These are phyloP conservation scores for Thielaviopsis ethacetica DNA, from an alignment of 2,329 filamentous ascomycete species.

Conservation along the genomic window DNA sequence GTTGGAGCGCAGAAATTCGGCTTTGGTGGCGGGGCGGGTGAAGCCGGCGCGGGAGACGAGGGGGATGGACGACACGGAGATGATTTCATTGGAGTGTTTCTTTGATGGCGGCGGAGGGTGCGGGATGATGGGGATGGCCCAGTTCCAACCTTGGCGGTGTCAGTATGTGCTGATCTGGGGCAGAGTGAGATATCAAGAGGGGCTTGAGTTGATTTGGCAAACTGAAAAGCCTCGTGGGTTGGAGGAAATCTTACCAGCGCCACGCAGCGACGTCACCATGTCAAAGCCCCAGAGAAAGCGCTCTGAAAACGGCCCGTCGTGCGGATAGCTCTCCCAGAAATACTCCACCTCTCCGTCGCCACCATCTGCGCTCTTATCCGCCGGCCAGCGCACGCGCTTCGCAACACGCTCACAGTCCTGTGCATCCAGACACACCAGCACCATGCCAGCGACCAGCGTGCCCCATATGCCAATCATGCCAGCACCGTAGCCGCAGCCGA, in stretches of 20 bases:
- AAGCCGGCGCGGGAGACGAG: slow-evolving; percentile 29
- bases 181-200: neutral
- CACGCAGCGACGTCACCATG: slow-evolving; percentile 36
- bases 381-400: slow-evolving; percentile 15
- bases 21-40: slow-evolving; percentile 23
- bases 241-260: slow-evolving; percentile 29
- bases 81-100: slow-evolving; percentile 22
- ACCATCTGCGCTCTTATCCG: slow-evolving; percentile 2
- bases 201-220: neutral
- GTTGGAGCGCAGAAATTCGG: slow-evolving; percentile 28
- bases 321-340: slow-evolving; percentile 44
- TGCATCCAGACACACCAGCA: slow-evolving; percentile 37
- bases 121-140: slow-evolving; percentile 33
- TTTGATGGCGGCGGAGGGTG: slow-evolving; percentile 25
- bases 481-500: slow-evolving; percentile 31
- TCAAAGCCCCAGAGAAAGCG: slow-evolving; percentile 41
- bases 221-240: too few relatives aligned
- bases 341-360: slow-evolving; percentile 27
- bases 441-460: slow-evolving; percentile 29
- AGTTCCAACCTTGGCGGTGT: slow-evolving; percentile 36
- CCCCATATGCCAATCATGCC: slow-evolving; percentile 36
- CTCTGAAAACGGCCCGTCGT: slow-evolving; percentile 27
- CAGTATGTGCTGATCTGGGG: neutral
- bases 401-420: slow-evolving; percentile 39
- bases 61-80: slow-evolving; percentile 27